Base-by-base conservation (phyloP, 2,329 filamentous ascomycete genomes). In the Aspergillus sergii region DNA sequence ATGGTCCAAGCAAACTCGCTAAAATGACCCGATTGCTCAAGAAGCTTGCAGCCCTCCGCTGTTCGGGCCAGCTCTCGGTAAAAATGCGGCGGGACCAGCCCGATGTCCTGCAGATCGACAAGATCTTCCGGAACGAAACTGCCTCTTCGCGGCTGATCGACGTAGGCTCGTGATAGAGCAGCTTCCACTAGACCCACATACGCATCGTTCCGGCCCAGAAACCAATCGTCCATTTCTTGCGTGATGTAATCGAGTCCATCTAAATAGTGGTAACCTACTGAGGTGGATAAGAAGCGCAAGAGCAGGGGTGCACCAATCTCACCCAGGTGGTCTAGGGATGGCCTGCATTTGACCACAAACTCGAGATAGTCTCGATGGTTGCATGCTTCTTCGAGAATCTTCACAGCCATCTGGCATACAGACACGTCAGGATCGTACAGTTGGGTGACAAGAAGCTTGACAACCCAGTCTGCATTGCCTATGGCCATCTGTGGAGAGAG, bases 221-320 rank as follows among this genome's bases (percentile, higher is more conserved):
- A 99, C 95, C 95, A 99, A 79, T 99, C 96, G 70, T 99, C 95
- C 95, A 99, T 99, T 77, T 99, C 96, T 75, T 96, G 95, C 65
- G 94, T 97, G 77, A 99, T 99, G 75, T 99, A 99, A 80, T 99
- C 96, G 50, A 99, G 83, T 0, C 94, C 95, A 74, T 98, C 93
- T 7, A 99, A 85, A 77, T 99, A 99, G 77, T 98, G 94, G 74
- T 99, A 99, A 57, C 95, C 95, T 62, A 97, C 94, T 2, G 94
- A 97, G 0, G 94, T 98, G 0, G 94, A 97, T 59, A 99, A 79
- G 78, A 99, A 99, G 54, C 95, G 90, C 58, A 99, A 83, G 5
- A 99, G 85, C 26, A 99, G 83, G 1, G 96, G 95, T 19, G 96
- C 95, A 2, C 95, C 95, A 66, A 99, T 98, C 76, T 99, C 95